phyloP scores from a whole-genome alignment of 1,284 basidiomycete genomes.

The Porogramme epimiltina region DNA sequence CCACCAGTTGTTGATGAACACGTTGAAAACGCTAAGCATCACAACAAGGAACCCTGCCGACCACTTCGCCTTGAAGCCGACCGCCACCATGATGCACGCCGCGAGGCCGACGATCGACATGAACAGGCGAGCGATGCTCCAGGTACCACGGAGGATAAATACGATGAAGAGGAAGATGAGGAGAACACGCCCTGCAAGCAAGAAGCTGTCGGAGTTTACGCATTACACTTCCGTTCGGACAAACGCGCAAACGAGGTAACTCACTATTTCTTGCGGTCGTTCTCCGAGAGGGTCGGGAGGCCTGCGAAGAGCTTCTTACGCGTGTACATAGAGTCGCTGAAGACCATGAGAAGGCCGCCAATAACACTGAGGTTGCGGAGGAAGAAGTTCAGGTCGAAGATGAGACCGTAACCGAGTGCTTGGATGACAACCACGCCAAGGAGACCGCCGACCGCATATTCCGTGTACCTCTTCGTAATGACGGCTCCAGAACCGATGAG shows the following conservation, averaged over 20 bases:
- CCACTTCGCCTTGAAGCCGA: slow-evolving; percentile 99
- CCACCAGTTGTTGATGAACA: slow-evolving; percentile 99
- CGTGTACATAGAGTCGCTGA: slow-evolving; percentile 91
- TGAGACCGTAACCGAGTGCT: slow-evolving; percentile 57
- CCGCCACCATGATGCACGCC: slow-evolving; percentile 96
- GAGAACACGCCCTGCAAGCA: slow-evolving; percentile 94
- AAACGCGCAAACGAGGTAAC: slow-evolving; percentile 32
- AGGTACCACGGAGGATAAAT: slow-evolving; percentile 93
- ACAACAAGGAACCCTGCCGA: slow-evolving; percentile 96
- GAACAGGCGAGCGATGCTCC: slow-evolving; percentile 84
- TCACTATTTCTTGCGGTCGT: slow-evolving; percentile 97
- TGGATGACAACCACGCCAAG: slow-evolving; percentile 93
- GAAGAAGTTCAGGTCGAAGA: slow-evolving; percentile 97
- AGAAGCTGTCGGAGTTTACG: slow-evolving; percentile 63
- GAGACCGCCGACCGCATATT: slow-evolving; percentile 88
- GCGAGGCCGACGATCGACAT: slow-evolving; percentile 87
- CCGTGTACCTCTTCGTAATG: slow-evolving; percentile 86
- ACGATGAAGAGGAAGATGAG: slow-evolving; percentile 99
- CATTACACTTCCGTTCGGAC: slow-evolving; percentile 1
- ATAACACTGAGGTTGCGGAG: slow-evolving; percentile 57
- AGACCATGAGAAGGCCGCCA: slow-evolving; percentile 83
- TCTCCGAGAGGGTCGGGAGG: slow-evolving; percentile 89
- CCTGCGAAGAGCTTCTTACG: slow-evolving; percentile 92
- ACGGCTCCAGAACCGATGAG: slow-evolving; percentile 84
- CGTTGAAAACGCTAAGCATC: slow-evolving; percentile 92